Conservation (phyloP, 2,329 filamentous ascomycete genomes). For the Talaromyces sp. region DNA sequence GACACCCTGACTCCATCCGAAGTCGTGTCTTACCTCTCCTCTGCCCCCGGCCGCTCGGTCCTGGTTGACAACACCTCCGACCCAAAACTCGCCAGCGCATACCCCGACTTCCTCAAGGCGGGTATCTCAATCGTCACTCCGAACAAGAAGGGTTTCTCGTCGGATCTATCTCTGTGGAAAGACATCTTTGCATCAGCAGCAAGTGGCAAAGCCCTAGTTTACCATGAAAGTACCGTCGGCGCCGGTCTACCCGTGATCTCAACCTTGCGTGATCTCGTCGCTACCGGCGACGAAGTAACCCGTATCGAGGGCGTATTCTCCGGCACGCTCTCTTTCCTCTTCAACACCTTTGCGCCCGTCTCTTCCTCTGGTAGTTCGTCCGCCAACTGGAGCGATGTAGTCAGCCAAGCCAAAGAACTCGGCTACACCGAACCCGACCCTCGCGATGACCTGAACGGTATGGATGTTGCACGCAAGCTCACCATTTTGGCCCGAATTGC, state of each 20-base stretch:
- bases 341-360: conserved; percentile 91
- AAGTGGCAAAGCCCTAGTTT: conserved; percentile 64
- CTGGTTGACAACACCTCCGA: conserved; percentile 96
- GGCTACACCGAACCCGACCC: conserved; percentile 91
- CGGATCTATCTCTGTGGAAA: conserved; percentile 73
- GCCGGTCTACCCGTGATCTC: conserved; percentile 91
- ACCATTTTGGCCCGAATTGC: conserved; percentile 87
- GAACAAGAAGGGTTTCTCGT: conserved; percentile 97
- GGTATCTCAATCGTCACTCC: conserved; percentile 91
- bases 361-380: conserved; percentile 47
- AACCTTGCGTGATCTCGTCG: conserved; percentile 87
- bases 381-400: conserved; percentile 84
- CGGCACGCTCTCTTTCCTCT: conserved; percentile 95
- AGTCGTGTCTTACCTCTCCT: conserved; percentile 70
- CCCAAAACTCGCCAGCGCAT: conserved; percentile 74
- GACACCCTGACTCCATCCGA: conserved; percentile 57
- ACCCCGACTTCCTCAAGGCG: conserved; percentile 72
- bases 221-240: conserved; percentile 92
- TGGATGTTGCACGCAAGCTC: conserved; percentile 90
- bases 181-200: conserved; percentile 74
- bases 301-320: conserved; percentile 97
- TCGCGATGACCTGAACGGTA: conserved; percentile 77
- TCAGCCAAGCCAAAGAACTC: conserved; percentile 83
- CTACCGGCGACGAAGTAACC: conserved; percentile 84
- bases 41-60: conserved; percentile 71